phyloP scores from a whole-genome alignment of 169 alveolate genomes.

The Plasmodium reichenowi region DNA sequence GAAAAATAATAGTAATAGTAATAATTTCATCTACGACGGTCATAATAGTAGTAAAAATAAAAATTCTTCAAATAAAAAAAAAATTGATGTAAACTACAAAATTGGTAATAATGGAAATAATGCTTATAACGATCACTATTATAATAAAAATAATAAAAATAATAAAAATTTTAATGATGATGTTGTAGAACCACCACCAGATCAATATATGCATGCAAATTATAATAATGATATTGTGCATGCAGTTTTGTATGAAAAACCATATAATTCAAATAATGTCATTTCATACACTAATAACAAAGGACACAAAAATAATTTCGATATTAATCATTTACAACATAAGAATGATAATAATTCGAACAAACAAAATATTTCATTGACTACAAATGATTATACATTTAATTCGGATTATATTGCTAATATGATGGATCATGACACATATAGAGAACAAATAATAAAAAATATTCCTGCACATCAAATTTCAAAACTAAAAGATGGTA shows the following conservation, averaged over 20 bases:
- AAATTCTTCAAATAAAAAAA: slow-evolving; percentile 6
- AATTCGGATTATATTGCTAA: slow-evolving; percentile 5
- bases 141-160: too few relatives aligned
- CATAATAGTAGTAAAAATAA: neutral
- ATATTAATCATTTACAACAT: neutral
- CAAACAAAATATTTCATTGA: neutral
- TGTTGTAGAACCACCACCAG: neutral
- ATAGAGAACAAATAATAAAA: neutral
- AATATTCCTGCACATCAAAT: neutral
- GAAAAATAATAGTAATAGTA: slow-evolving; percentile 18
- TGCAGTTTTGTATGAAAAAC: neutral
- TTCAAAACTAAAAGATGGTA: neutral
- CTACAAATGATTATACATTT: slow-evolving; percentile 12
- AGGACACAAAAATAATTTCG: neutral
- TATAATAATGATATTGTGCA: slow-evolving; percentile 1
- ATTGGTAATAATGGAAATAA: neutral
- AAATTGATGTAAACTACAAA: neutral
- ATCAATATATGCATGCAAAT: neutral
- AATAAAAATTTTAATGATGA: neutral
- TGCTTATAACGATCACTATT: too few relatives aligned
- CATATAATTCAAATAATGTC: neutral
- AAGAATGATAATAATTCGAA: neutral
- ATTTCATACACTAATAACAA: neutral
- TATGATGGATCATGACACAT: neutral
- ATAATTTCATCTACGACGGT: neutral